Percentiles rank a stretch among this genome's conserved stretches.
phyloP scores from a whole-genome alignment of 139 green algal genomes.

The Closterium sp. region DNA sequence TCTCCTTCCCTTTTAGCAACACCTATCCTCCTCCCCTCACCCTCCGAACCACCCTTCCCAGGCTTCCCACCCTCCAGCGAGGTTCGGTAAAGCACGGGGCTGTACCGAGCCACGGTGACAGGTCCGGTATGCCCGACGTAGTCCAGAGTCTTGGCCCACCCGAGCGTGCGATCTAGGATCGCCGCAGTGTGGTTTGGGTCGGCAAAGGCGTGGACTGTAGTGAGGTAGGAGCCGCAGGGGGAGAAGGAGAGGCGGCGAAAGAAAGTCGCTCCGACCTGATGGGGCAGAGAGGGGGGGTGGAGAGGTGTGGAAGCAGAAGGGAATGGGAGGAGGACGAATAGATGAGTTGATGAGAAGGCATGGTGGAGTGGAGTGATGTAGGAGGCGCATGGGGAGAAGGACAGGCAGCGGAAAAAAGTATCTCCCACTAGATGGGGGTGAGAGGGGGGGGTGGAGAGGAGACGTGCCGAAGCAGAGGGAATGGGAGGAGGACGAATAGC shows the following conservation, averaged over 20 bases:
- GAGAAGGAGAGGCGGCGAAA: slow-evolving; percentile 59
- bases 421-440: slow-evolving; percentile 26
- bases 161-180: slow-evolving; percentile 57
- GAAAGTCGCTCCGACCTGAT: slow-evolving; percentile 56
- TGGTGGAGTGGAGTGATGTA: slow-evolving; percentile 51
- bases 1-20: not conserved
- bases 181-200: slow-evolving; percentile 61
- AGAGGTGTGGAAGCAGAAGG: not conserved
- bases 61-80: not conserved
- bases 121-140: slow-evolving; percentile 65
- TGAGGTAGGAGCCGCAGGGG: slow-evolving; percentile 74
- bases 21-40: not conserved
- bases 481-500: not conserved
- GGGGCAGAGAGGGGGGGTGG: no score
- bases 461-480: no score
- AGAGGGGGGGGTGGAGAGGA: no score
- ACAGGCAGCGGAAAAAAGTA: slow-evolving; percentile 61
- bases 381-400: slow-evolving; percentile 72
- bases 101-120: slow-evolving; percentile 69
- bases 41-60: not conserved
- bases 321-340: not conserved
- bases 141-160: slow-evolving; percentile 35
- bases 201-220: slow-evolving; percentile 66
- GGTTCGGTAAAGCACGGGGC: slow-evolving; percentile 67
- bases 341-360: not conserved